Base-by-base conservation (phyloP, 2,329 filamentous ascomycete species). In the Ceratocystis variospora region DNA sequence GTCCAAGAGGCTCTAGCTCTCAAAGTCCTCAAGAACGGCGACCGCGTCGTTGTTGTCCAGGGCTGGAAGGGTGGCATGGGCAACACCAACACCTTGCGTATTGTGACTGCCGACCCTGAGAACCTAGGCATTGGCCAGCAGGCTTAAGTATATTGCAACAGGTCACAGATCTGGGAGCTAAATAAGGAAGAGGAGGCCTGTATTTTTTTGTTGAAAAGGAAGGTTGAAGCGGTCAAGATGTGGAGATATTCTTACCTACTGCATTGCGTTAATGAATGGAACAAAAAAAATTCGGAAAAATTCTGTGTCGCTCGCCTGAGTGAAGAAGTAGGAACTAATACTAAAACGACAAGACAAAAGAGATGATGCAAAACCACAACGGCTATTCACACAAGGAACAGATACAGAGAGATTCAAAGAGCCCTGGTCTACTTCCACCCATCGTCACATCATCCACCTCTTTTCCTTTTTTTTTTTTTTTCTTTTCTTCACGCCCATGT, bases 31-130 rank as follows among this genome's bases (percentile, higher is more conserved):
- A 81, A 79, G 74, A 79, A 84, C 74, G 88, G 86, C 70, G 89
- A 91, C 74, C 83, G 85, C 41, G 85, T 94, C 66, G 84, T 94
- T 69, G 90, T 91, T 71, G 89, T 95, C 48, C 90, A 95, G 78
- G 89, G 89, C 78, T 95, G 89, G 89, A 88, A 90, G 80, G 90
- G 90, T 73, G 90, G 90, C 72, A 90, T 92, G 86, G 89, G 90
- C 72, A 89, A 94, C 81, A 95, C 90, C 75, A 95, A 94, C 82
- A 94, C 90, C 55, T 77, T 85, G 71, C 83, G 83, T 68, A 83
- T 85, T 68, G 82, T 85, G 75, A 83, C 81, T 77, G 83, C 83
- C 61, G 81, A 85, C 72, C 78, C 80, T 22, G 78, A 81, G 71
- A 79, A 83, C 74, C 79, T 85, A 62, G 82, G 82, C 67, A 79